phyloP scores from a whole-genome alignment of 495 filamentous ascomycete genomes.

The Penicillium antarcticum region DNA sequence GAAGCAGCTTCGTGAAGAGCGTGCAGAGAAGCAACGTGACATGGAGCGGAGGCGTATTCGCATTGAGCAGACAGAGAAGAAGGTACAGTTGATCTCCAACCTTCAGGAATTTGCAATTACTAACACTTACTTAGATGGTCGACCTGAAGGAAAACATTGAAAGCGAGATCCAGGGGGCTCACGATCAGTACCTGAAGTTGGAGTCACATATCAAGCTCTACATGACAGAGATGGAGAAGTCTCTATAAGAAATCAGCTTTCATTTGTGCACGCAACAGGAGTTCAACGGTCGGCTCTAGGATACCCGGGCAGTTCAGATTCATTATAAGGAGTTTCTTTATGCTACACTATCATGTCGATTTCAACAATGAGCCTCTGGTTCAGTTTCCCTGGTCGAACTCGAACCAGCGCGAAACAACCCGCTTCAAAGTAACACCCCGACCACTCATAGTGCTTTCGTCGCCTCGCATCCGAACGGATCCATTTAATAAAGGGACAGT shows the following conservation, averaged over 20 bases:
- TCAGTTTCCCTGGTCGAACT: constrained; percentile 36
- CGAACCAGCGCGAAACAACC: constrained; percentile 72
- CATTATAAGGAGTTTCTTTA: constrained; percentile 23
- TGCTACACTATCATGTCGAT: constrained; percentile 9
- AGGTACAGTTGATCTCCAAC: constrained; percentile 53
- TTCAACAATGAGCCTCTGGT: background rate
- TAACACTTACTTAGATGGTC: constrained; percentile 65
- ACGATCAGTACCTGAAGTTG: constrained; percentile 93
- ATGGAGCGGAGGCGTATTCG: constrained; percentile 86
- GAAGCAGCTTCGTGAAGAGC: constrained; percentile 76
- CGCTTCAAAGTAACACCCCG: constrained; percentile 61
- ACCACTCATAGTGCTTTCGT: constrained; percentile 61
- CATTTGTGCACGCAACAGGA: constrained; percentile 29
- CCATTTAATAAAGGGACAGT: constrained; percentile 63
- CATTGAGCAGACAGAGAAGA: constrained; percentile 98
- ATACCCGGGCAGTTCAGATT: constrained; percentile 39
- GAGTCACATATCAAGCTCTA: constrained; percentile 96
- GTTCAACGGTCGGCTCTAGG: constrained; percentile 40
- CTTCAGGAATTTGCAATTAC: background rate
- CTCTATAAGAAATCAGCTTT: constrained; percentile 50
- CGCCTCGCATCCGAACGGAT: constrained; percentile 48
- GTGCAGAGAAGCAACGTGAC: constrained; percentile 77
- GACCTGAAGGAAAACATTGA: constrained; percentile 97
- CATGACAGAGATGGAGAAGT: constrained; percentile 98
- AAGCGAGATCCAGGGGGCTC: constrained; percentile 78